Evolutionary conservation across 176 grass and related monocot species (phyloP).

Genomic region (Eragrostis curvula): DNA sequence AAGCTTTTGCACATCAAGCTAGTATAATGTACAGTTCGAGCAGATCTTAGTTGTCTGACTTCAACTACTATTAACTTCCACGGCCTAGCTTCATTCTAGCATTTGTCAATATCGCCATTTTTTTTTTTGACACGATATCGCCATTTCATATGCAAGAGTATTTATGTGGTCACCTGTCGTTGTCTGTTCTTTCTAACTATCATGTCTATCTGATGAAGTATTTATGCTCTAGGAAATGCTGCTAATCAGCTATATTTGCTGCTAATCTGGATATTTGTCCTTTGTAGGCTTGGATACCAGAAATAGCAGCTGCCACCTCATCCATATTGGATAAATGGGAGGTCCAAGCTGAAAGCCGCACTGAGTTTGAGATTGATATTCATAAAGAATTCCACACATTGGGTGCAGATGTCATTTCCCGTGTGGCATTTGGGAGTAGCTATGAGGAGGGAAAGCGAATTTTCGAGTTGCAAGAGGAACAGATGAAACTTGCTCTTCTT

Average conservation of each 20-base stretch:
- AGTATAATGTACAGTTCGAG: background rate
- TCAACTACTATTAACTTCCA: background rate
- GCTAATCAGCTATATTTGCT: background rate
- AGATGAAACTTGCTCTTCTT: conserved; percentile 56
- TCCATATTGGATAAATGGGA: conserved; percentile 82
- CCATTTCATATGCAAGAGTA: background rate
- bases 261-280: background rate
- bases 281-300: conserved; percentile 75
- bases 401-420: conserved; percentile 70
- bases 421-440: conserved; percentile 87
- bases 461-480: conserved; percentile 78
- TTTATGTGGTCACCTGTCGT: background rate
- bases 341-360: conserved; percentile 17
- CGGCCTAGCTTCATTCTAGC: background rate
- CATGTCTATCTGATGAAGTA: background rate
- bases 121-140: no score
- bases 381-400: conserved; percentile 62
- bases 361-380: conserved; percentile 76
- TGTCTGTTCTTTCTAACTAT: conserved; percentile 10
- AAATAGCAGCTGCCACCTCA: conserved; percentile 45
- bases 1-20: no score
- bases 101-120: no score
- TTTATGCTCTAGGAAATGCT: background rate
- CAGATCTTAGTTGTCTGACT: background rate
- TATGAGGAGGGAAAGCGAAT: conserved; percentile 72